Conservation (phyloP, 352 stramenopile genomes). For the Thalassiosira livingstoniorum region DNA sequence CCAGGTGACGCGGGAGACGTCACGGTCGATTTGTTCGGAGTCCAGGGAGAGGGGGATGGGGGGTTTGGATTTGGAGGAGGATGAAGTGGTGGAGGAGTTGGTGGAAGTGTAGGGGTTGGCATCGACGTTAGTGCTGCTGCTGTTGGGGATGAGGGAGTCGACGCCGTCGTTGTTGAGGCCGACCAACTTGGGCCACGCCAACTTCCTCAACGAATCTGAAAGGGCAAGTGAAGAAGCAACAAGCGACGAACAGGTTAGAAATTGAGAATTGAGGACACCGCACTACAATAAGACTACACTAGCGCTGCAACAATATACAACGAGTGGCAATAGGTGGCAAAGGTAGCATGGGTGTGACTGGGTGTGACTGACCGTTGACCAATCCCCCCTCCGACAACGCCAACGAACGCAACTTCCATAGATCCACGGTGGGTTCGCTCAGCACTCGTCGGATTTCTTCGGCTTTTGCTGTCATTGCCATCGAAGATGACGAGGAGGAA, state of each 20-base stretch:
- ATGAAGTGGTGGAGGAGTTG: neutral
- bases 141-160: neutral
- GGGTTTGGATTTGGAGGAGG: neutral
- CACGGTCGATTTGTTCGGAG: conserved; percentile 73
- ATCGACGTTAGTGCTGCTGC: neutral
- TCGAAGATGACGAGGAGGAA: no score
- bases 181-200: conserved; percentile 82
- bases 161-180: conserved; percentile 45
- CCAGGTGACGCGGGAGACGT: conserved; percentile 78
- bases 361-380: conserved; percentile 82
- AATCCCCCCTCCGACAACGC: conserved; percentile 76
- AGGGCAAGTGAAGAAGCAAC: neutral
- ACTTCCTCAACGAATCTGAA: conserved; percentile 76
- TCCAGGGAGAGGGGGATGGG: conserved; percentile 59
- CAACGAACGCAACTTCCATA: conserved; percentile 82
- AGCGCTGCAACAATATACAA: neutral
- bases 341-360: no score
- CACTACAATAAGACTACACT: neutral
- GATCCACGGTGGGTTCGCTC: conserved; percentile 69
- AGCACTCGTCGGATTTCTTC: conserved; percentile 69
- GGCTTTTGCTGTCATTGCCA: conserved; percentile 58
- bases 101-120: neutral
- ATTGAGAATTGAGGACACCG: neutral
- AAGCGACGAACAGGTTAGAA: neutral
- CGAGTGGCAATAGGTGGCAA: no score